These are phyloP conservation scores for Coccinonectria pachysandricola DNA, from an alignment of 2,329 filamentous ascomycete species.

Conservation along the genomic window DNA sequence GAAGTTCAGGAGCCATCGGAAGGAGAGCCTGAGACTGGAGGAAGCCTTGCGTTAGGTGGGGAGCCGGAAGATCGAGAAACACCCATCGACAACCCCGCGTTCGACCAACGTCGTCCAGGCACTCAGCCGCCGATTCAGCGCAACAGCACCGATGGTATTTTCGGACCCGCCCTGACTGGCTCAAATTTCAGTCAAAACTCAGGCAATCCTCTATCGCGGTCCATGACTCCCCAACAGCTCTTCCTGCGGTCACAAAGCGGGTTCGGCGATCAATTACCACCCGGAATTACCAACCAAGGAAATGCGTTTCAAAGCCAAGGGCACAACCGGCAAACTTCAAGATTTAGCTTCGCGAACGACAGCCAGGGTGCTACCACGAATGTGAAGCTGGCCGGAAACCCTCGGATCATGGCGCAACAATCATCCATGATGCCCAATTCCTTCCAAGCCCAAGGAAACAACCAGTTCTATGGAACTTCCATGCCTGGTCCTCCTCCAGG, in stretches of 20 bases:
- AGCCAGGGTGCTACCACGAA: constrained; percentile 37
- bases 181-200: constrained; percentile 38
- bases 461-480: constrained; percentile 71
- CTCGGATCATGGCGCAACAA: constrained; percentile 74
- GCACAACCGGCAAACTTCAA: constrained; percentile 74
- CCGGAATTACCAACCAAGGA: constrained; percentile 40
- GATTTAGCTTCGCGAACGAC: constrained; percentile 82
- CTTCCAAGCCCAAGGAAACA: constrained; percentile 49
- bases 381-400: constrained; percentile 69
- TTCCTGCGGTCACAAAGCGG: constrained; percentile 51
- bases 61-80: constrained; percentile 76
- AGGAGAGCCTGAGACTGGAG: constrained; percentile 68
- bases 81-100: constrained; percentile 37
- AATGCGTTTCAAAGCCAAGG: constrained; percentile 47
- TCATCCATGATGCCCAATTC: constrained; percentile 72
- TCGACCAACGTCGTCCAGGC: constrained; percentile 51
- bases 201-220: constrained; percentile 50
- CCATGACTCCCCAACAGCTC: constrained; percentile 72
- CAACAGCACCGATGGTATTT: constrained; percentile 40
- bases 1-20: constrained; percentile 46
- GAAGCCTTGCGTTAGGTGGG: constrained; percentile 79
- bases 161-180: constrained; percentile 39
- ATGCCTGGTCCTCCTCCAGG: constrained; percentile 92
- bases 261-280: constrained; percentile 51
- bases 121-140: constrained; percentile 73